Evolutionary conservation across 2,329 filamentous ascomycete species (phyloP), one percentile per base, ranked within the genome.

Genomic region (Fusarium robinianum): DNA sequence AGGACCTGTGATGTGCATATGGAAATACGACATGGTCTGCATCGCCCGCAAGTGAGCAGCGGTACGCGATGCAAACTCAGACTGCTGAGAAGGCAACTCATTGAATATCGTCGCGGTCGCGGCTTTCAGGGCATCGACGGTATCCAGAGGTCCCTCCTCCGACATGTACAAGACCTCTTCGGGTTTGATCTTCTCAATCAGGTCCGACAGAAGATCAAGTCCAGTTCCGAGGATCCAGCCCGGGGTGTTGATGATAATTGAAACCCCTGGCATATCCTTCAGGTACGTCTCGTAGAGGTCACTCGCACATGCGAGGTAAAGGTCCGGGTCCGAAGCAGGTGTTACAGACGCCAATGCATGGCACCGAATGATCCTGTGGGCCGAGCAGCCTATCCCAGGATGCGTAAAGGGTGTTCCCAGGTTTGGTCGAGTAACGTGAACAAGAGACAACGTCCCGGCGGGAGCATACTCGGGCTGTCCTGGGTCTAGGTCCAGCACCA

Each of bases 21-120:
- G 88, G 59, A 92, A 89, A 57, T 91, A 92, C 0, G 87, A 84
- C 76, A 90, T 84, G n/a, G 77, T 81, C 55, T 90, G 86, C 85
- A 92, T 90, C 5, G 78, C 77, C 36, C 86, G 73, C 3, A 88
- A 67, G 49, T 91, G 83, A 0, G 80, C 75, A 0, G 85, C 77
- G 8, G 83, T 87, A 24, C 84, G 73, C 3, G 77, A 70, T 1
- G 73, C 73, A 26, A 73, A 72, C 26, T 81, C 77, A n/a, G 73
- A 74, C 7, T 75, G 66, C 55, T 84, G 78, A 2, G 85, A 84
- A 5, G 83, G 78, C 5, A 90, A 68, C 5, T 73, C 71, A 25
- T 71, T 67, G 30, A 86, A 72, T 0, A 59, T 56, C 5, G 67
- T 68, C 15, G 61, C 68, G 19, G 71, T 75, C 11, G 71, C 73